Evolutionary conservation across 2,329 filamentous ascomycete genomes (phyloP), one percentile per base, ranked within the genome.

Genomic region (Microdochium trichocladiopsis): DNA sequence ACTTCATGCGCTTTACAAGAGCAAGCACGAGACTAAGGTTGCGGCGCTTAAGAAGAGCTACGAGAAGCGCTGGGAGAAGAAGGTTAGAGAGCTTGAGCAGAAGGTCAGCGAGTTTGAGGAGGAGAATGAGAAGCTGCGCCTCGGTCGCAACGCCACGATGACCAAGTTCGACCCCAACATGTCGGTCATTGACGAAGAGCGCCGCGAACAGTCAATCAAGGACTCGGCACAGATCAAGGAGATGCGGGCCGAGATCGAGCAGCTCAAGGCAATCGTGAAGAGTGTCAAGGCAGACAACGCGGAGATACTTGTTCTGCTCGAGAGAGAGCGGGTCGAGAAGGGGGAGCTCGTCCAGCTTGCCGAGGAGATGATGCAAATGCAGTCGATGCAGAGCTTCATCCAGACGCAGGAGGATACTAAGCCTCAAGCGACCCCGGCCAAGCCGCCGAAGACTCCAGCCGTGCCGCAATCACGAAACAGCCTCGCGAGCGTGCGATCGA

Each of bases 21-120:
- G 87, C 65, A 99, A 99, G 73, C 94, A 99, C 67, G 93, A 97
- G 73, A 90, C 86, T 56, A 99, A 99, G 74, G 93, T 97, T 47
- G 82, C 89, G 1, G 93, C 92, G 3, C 77, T 99, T 58, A 97
- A 87, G 72, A 86, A 86, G 71, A 86, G 81, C 56, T 87, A 97
- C 71, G 90, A 96, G 68, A 81, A 82, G 48, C 85, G 93, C 51
- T 94, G 90, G 82, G 90, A 95, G 70, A 95, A 95, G 77, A 89
- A 87, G 63, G 82, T 93, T 52, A 82, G 82, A 51, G 88, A 93
- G 61, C 80, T 96, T 2, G 88, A 95, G 69, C 67, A 69, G 18
- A 84, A 83, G 56, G 76, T 95, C 45, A 83, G 84, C 47, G 81
- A 87, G 45, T 77, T 93, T 11, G 72, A 73, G 50, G 80, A 82